Percentiles rank a stretch among this genome's conserved stretches.
phyloP scores from a whole-genome alignment of 345 rosid species.

The Acer negundo region DNA sequence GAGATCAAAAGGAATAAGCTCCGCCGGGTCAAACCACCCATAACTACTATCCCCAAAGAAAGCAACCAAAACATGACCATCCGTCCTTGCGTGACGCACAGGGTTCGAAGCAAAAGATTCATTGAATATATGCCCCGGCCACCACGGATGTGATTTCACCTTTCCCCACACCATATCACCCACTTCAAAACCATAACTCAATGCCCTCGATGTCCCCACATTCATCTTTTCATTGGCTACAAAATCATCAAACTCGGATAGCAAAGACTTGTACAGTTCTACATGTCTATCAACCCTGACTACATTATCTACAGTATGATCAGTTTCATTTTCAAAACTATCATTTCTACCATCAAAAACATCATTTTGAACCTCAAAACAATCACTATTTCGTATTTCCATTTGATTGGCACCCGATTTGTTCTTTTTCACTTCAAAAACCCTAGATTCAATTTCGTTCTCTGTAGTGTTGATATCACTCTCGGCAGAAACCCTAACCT shows the following conservation, averaged over 20 bases:
- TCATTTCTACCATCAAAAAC: constrained; percentile 24
- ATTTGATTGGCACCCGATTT: constrained; percentile 10
- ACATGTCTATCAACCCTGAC: constrained; percentile 19
- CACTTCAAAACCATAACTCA: constrained; percentile 79
- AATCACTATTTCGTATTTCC: constrained; percentile 21
- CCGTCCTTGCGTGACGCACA: constrained; percentile 80
- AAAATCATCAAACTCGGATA: constrained; percentile 88
- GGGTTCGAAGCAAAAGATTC: constrained; percentile 82
- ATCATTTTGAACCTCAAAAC: constrained; percentile 32
- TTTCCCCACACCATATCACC: constrained; percentile 99
- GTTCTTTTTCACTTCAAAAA: constrained; percentile 30
- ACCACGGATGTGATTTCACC: constrained; percentile 99
- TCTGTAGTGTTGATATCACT: constrained; percentile 9
- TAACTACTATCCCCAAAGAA: constrained; percentile 98
- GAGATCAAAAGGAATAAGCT: constrained; percentile 80
- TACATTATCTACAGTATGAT: constrained; percentile 17
- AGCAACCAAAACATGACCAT: constrained; percentile 88
- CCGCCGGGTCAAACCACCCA: constrained; percentile 99
- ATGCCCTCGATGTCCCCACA: constrained; percentile 65
- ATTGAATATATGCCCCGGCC: constrained; percentile 98
- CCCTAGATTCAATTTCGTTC: constrained; percentile 33
- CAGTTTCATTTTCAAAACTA: constrained; percentile 15
- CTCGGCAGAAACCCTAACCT: constrained; percentile 17
- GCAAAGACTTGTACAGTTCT: constrained; percentile 54
- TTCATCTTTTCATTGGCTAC: constrained; percentile 79